These are phyloP conservation scores for Zizania latifolia DNA, from an alignment of 176 grass and related monocot species.

Conservation along the genomic window DNA sequence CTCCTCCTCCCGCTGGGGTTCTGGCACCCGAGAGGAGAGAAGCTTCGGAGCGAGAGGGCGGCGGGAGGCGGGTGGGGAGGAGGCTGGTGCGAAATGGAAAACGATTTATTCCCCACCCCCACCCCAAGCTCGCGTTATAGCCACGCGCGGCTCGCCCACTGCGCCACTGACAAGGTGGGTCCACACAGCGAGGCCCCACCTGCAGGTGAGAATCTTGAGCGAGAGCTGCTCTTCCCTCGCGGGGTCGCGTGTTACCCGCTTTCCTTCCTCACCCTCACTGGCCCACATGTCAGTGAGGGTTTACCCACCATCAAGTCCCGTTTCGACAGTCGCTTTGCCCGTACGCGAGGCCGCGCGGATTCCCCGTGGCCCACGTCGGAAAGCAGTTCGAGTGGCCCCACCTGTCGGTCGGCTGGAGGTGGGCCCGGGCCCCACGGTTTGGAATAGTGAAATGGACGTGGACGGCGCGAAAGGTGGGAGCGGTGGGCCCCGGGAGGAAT, in stretches of 20 bases:
- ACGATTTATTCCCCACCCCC: not conserved
- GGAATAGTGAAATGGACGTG: not conserved
- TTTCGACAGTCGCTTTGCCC: not conserved
- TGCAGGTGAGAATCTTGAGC: not conserved
- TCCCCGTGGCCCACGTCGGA: not conserved
- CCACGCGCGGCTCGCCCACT: not conserved
- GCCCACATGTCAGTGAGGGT: not conserved
- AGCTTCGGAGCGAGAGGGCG: constrained; percentile 19
- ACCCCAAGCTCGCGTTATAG: not conserved
- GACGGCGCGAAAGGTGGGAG: not conserved
- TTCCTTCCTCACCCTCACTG: no score
- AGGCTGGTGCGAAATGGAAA: not conserved
- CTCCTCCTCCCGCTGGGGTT: not conserved
- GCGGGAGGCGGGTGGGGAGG: not conserved
- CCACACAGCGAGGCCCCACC: not conserved
- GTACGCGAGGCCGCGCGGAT: not conserved
- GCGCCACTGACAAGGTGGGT: not conserved
- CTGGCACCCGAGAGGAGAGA: constrained; percentile 2
- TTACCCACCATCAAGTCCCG: no score
- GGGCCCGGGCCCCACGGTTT: not conserved
- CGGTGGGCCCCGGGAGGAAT: not conserved
- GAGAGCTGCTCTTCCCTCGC: not conserved
- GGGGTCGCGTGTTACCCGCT: no score
- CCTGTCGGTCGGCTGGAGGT: not conserved
- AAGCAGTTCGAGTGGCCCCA: not conserved